These are phyloP conservation scores for Collybia sp. DNA, from an alignment of 768 basidiomycete genomes.

Conservation along the genomic window DNA sequence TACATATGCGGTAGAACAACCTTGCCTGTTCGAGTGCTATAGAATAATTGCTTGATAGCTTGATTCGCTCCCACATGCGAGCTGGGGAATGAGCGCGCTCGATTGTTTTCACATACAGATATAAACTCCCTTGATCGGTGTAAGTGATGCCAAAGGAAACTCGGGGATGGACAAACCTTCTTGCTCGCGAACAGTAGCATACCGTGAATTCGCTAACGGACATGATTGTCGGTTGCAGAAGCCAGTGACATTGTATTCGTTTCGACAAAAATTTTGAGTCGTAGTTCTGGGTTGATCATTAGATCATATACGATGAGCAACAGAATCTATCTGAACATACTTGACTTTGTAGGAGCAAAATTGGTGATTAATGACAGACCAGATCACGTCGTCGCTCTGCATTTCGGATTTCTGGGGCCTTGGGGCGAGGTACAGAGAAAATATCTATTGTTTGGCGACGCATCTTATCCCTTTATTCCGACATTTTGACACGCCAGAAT, in stretches of 20 bases:
- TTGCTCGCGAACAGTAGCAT: conserved; percentile 96
- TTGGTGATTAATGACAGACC: conserved; percentile 90
- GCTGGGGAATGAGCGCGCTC: conserved; percentile 96
- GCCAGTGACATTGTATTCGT: conserved; percentile 98
- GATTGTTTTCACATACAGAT: conserved; percentile 96
- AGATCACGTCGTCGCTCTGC: conserved; percentile 98
- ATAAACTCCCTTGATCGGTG: conserved; percentile 59
- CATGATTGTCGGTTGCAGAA: conserved; percentile 94
- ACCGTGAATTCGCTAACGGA: conserved; percentile 95
- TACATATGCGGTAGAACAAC: conserved; percentile 1
- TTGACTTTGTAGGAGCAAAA: conserved; percentile 99
- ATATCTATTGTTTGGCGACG: too few relatives aligned
- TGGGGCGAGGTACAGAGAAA: too few relatives aligned
- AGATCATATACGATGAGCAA: not conserved
- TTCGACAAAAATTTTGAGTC: conserved; percentile 97
- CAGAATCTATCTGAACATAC: conserved; percentile 40
- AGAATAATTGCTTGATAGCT: conserved; percentile 89
- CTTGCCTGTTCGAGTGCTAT: conserved; percentile 91
- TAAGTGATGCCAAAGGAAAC: not conserved
- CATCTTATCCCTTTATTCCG: too few relatives aligned
- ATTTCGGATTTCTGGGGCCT: conserved; percentile 27
- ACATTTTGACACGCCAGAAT: too few relatives aligned
- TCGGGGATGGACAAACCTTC: conserved; percentile 55
- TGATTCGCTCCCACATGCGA: conserved; percentile 97
- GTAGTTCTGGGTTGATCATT: conserved; percentile 53